Evolutionary conservation across 176 grass and related monocot genomes (phyloP).

Genomic region (Tillandsia fasciculata): DNA sequence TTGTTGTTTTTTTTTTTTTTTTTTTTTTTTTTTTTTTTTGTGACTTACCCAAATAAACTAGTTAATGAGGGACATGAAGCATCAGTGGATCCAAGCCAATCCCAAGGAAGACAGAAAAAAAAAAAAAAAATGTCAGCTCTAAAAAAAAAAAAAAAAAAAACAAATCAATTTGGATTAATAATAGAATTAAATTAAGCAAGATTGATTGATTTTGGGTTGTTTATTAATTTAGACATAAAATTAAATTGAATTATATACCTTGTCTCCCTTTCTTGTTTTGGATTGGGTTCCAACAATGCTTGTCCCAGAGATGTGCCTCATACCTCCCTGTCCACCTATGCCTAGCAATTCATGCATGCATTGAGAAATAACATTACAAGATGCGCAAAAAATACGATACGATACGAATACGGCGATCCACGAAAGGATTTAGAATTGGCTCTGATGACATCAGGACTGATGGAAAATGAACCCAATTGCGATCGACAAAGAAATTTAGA

Average conservation of each 20-base stretch:
- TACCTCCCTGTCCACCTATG: conserved; percentile 89
- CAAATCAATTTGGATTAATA: conserved; percentile 1
- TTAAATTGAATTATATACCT: conserved; percentile 41
- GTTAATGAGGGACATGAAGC: conserved; percentile 22
- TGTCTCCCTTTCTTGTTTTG: conserved; percentile 96
- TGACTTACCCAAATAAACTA: conserved; percentile 69
- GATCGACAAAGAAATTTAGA: background rate
- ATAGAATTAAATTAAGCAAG: background rate
- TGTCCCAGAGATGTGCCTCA: conserved; percentile 97
- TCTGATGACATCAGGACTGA: background rate
- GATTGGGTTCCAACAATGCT: conserved; percentile 57
- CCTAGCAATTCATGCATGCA: conserved; percentile 32
- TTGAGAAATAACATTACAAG: conserved; percentile 13
- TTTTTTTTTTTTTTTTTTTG: conserved; percentile 4
- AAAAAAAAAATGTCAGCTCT: conserved; percentile 38
- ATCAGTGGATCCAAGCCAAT: conserved; percentile 45
- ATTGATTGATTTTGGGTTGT: background rate
- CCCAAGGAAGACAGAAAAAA: conserved; percentile 25
- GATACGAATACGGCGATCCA: too few relatives aligned
- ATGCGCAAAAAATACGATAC: too few relatives aligned
- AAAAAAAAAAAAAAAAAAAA: conserved; percentile 18
- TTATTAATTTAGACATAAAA: background rate
- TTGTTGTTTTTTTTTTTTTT: background rate
- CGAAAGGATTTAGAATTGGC: too few relatives aligned
- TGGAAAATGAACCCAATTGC: background rate